Evolutionary conservation across 306 rosid species (phyloP), one percentile per base, ranked within the genome.

Genomic region (Quillaja saponaria): DNA sequence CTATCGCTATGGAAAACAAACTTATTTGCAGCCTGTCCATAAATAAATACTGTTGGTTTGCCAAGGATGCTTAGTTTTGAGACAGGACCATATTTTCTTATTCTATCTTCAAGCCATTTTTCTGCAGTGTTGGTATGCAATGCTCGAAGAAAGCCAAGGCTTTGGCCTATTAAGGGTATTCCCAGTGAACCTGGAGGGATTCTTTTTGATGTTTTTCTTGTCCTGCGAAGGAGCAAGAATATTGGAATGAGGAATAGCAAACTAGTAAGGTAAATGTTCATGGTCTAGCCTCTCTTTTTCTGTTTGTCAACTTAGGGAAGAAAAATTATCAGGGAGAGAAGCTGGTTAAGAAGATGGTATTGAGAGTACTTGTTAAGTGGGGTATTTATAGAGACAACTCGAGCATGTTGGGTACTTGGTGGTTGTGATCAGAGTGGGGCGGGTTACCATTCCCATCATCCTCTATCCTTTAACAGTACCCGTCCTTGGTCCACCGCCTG

Each of bases 31-130:
- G 82, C 88, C 34, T 72, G 87, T 53, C 97, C 96, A 6, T 70
- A 50, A 7, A 91, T 45, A 45, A 91, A 84, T 21, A 91, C 82
- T 1, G 86, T 78, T 9, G 96, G 95, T 21, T 78, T 87, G 3
- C 96, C 91, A 17, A 85, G 87, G 6, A 91, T 86, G 62, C 74
- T 78, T 12, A 91, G 78, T 78, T 87, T 91, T 19, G 91, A 85
- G 55, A 87, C 15, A 3, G 91, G 79, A 47, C 97, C 95, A 18
- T 85, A 81, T 76, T 78, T 85, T 10, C n/a, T 60, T 14, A 80
- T 78, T 66, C 96, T 80, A 5, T 68, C 45, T n/a, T 52, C 51
- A 4, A 76, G 65, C 90, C 90, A 78, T 64, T 81, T 40, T 44
- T 84, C 80, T 2, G 81, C 70, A 0, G 84, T 81, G 68, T 84